phyloP scores from a whole-genome alignment of 257 asterid species.

The Capsicum chinense region DNA sequence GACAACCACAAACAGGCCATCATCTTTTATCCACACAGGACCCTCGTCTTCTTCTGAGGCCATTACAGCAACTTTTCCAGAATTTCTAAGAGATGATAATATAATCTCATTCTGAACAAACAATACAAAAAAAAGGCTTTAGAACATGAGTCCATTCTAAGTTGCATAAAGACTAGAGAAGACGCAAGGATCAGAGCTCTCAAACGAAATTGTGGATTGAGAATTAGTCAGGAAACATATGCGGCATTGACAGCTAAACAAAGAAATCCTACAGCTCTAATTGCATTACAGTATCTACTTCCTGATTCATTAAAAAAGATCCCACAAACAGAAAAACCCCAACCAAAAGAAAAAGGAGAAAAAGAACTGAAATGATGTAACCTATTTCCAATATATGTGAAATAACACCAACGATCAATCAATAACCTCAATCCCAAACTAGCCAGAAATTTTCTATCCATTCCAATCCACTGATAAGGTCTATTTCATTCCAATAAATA shows the following conservation, averaged over 20 bases:
- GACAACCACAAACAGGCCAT: constrained; percentile 87
- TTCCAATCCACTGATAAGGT: background rate
- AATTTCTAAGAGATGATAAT: constrained; percentile 66
- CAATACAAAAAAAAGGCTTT: background rate
- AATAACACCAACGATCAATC: background rate
- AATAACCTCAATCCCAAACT: background rate
- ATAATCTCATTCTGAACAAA: constrained; percentile 82
- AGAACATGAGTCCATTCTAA: background rate
- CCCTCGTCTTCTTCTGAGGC: constrained; percentile 96
- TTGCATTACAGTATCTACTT: background rate
- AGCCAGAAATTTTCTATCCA: background rate
- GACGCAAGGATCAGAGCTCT: background rate
- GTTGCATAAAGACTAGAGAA: background rate
- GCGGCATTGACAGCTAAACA: background rate
- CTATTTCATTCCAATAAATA: background rate
- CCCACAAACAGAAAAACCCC: background rate
- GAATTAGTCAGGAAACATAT: background rate
- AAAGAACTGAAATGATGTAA: background rate
- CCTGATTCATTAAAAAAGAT: background rate
- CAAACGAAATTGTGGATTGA: background rate
- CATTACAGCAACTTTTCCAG: constrained; percentile 92
- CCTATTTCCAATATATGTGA: background rate
- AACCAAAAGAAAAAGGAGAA: background rate
- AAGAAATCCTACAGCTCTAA: background rate
- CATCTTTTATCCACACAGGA: constrained; percentile 85